phyloP scores from a whole-genome alignment of 2,329 filamentous ascomycete species.

The Immersiporthe knoxdaviesiana region DNA sequence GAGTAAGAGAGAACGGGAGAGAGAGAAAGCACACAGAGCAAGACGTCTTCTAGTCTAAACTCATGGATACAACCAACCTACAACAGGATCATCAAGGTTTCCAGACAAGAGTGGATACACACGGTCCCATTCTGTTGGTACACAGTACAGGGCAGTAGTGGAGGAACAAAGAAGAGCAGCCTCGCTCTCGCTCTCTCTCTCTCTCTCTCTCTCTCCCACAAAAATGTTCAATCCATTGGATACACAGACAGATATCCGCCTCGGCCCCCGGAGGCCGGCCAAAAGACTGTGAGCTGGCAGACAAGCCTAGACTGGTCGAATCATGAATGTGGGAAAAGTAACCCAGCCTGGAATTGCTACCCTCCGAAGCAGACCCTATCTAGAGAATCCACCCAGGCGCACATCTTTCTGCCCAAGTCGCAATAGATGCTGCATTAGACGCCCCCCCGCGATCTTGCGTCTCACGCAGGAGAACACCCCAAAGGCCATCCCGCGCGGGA shows the following conservation, averaged over 20 bases:
- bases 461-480: not conserved
- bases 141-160: no score
- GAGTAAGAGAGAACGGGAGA: no score
- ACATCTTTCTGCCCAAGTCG: constrained; percentile 4
- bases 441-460: not conserved
- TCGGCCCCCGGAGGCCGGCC: not conserved
- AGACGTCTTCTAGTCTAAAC: not conserved
- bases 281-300: not conserved
- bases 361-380: constrained; percentile 8
- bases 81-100: not conserved
- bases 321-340: not conserved
- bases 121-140: no score
- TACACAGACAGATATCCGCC: not conserved
- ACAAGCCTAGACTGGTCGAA: not conserved
- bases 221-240: no score
- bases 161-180: not conserved
- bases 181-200: no score
- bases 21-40: no score
- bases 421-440: constrained; percentile 16
- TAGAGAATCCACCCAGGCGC: not conserved
- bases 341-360: not conserved
- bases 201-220: no score
- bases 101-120: no score
- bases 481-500: constrained; percentile 3
- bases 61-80: not conserved